Percentiles rank a stretch among this genome's conserved stretches.
These are phyloP conservation scores for Pisolithus orientalis DNA, from an alignment of 768 basidiomycete species.

Conservation along the genomic window DNA sequence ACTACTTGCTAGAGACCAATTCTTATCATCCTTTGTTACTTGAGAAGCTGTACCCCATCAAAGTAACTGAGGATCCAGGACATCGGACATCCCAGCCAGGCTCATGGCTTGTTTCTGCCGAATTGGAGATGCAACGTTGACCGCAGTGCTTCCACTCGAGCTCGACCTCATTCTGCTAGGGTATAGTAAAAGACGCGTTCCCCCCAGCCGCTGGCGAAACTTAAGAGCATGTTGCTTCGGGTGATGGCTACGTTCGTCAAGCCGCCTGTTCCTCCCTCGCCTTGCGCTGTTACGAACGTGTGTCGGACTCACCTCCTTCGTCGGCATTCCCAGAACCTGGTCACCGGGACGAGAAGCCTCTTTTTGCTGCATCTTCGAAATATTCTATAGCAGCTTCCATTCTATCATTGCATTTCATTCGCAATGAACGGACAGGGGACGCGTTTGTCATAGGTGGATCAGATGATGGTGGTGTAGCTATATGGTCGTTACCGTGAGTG, in stretches of 20 bases:
- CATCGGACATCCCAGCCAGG: too few relatives aligned
- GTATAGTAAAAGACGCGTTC: constrained; percentile 40
- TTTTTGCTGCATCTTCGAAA: constrained; percentile 38
- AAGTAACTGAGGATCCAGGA: too few relatives aligned
- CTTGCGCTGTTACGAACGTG: neutral
- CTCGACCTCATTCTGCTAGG: constrained; percentile 56
- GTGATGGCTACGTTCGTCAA: constrained; percentile 46
- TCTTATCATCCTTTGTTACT: too few relatives aligned
- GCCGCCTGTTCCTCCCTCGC: constrained; percentile 37
- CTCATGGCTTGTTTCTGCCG: constrained; percentile 4
- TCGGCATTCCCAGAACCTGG: neutral
- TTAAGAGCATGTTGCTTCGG: constrained; percentile 24
- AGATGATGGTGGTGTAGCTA: constrained; percentile 70
- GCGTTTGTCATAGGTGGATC: constrained; percentile 65
- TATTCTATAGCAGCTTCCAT: constrained; percentile 40
- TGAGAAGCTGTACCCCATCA: too few relatives aligned
- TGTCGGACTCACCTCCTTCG: neutral
- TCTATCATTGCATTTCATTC: constrained; percentile 44
- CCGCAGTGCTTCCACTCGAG: constrained; percentile 49
- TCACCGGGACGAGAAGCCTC: neutral
- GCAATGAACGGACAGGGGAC: constrained; percentile 55
- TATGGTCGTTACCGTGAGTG: constrained; percentile 69
- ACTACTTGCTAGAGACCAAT: too few relatives aligned
- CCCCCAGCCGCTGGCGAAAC: neutral
- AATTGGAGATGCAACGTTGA: constrained; percentile 17